phyloP scores from a whole-genome alignment of 1,284 basidiomycete genomes.

The Limonomyces culmigenus region DNA sequence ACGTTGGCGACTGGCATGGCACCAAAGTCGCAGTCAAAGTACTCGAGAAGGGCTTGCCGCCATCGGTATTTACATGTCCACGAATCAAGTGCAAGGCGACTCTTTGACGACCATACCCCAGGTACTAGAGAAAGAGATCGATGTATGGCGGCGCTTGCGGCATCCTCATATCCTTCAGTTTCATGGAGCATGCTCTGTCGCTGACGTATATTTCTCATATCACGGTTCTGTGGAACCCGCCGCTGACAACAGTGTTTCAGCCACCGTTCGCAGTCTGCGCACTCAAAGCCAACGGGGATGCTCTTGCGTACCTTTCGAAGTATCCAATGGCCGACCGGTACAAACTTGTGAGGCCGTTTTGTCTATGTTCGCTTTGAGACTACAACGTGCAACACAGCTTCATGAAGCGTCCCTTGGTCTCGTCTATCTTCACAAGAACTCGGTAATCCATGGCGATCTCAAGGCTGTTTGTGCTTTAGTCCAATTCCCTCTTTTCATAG shows the following conservation, averaged over 20 bases:
- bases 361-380: neutral
- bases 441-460: constrained; percentile 8
- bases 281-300: constrained; percentile 3
- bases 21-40: constrained; percentile 7
- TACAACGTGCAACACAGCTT: constrained; percentile 2
- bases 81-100: no score
- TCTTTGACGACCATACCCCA: neutral
- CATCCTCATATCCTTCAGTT: constrained; percentile 6
- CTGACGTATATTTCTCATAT: no score
- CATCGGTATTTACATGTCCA: constrained; percentile 1
- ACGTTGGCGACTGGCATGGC: constrained; percentile 5
- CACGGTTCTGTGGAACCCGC: no score
- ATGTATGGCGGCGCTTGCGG: constrained; percentile 6
- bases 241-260: no score
- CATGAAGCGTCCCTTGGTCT: constrained; percentile 7
- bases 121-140: constrained; percentile 6
- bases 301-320: constrained; percentile 4
- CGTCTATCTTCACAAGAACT: constrained; percentile 5
- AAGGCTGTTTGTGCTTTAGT: constrained; percentile 7
- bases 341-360: constrained; percentile 4
- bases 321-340: constrained; percentile 4
- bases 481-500: neutral
- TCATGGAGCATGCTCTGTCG: constrained; percentile 2
- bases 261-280: constrained; percentile 5
- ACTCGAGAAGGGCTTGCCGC: constrained; percentile 3